Evolutionary conservation across 78 protist species (phyloP).

Genomic region (Planoprotostelium fungivorum): DNA sequence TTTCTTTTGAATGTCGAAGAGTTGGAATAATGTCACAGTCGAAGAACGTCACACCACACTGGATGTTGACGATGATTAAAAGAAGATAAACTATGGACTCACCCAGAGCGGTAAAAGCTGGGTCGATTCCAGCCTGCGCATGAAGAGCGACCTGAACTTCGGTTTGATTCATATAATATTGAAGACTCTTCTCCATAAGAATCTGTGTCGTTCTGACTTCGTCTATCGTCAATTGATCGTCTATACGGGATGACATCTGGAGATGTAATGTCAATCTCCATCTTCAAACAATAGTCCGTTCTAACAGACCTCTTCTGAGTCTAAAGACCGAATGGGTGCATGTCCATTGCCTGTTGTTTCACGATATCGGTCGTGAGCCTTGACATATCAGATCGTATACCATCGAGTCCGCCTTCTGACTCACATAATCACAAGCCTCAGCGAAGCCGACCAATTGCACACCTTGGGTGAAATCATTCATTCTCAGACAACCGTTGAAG

Average conservation of each 20-base stretch:
- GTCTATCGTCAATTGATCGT: neutral
- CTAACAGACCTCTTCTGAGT: neutral
- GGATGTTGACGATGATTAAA: neutral
- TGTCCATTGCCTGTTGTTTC: neutral
- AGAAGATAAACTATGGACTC: neutral
- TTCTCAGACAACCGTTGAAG: neutral
- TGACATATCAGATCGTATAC: too few relatives aligned
- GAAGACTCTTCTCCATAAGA: neutral
- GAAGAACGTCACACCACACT: too few relatives aligned
- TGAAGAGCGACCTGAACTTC: neutral
- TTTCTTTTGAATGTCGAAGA: too few relatives aligned
- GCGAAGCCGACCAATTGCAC: neutral
- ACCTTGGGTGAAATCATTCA: neutral
- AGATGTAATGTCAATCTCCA: too few relatives aligned
- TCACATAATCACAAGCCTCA: neutral
- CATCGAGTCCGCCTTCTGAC: too few relatives aligned
- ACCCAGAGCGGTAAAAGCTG: neutral
- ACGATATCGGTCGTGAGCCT: neutral
- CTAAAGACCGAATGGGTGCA: neutral
- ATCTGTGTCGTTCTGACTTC: neutral
- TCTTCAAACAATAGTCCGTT: neutral
- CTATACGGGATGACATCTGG: neutral
- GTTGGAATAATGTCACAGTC: too few relatives aligned
- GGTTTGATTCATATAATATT: neutral
- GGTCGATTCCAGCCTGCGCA: neutral